phyloP scores from a whole-genome alignment of 352 stramenopile species.

The Thalassiosira hispida region DNA sequence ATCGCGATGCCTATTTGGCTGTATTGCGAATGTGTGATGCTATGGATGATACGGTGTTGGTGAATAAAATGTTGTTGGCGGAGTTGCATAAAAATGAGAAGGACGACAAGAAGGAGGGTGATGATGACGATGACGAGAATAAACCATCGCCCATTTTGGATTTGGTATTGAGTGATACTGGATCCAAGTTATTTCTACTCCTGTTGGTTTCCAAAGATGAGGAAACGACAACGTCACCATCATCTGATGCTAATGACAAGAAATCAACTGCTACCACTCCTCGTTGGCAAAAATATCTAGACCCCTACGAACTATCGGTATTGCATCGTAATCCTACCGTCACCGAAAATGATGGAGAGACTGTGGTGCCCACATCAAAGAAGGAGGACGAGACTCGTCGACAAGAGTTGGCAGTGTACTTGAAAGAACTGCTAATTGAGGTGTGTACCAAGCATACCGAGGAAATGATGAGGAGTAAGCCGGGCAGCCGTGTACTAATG shows the following conservation, averaged over 20 bases:
- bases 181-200: constrained; percentile 82
- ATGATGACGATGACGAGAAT: constrained; percentile 34
- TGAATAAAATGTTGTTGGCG: constrained; percentile 86
- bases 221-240: no score
- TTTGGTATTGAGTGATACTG: constrained; percentile 73
- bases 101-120: constrained; percentile 18
- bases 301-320: constrained; percentile 77
- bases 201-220: constrained; percentile 63
- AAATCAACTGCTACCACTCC: constrained; percentile 12
- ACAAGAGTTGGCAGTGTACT: constrained; percentile 77
- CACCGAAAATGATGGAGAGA: constrained; percentile 66
- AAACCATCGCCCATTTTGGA: constrained; percentile 67
- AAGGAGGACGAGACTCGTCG: constrained; percentile 78
- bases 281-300: constrained; percentile 74
- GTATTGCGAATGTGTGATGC: constrained; percentile 81
- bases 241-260: constrained; percentile 33
- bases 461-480: constrained; percentile 66
- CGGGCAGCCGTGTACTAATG: constrained; percentile 71
- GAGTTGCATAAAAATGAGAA: constrained; percentile 64
- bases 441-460: constrained; percentile 69
- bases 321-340: constrained; percentile 60
- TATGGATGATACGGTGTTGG: constrained; percentile 86
- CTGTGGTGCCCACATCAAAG: constrained; percentile 77
- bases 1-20: constrained; percentile 84
- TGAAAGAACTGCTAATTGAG: constrained; percentile 71